Conservation (phyloP, 495 filamentous ascomycete species). For the Talaromyces proteolyticus region DNA sequence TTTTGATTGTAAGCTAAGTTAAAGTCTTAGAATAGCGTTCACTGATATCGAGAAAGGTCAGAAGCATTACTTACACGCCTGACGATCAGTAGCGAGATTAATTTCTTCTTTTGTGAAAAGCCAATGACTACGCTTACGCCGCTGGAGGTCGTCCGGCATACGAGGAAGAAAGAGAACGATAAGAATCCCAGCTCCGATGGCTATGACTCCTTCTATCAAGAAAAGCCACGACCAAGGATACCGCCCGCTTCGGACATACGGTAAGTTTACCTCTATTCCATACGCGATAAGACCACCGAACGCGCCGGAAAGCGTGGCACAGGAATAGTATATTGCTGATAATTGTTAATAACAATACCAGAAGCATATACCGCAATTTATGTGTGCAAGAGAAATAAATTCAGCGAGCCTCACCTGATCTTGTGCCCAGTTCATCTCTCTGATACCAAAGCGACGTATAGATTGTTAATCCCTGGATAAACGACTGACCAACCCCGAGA, state of each 20-base stretch:
- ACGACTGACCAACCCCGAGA: constrained; percentile 34
- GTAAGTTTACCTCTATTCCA: constrained; percentile 14
- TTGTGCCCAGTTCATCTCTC: constrained; percentile 40
- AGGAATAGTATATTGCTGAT: constrained; percentile 39
- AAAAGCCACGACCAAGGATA: background rate
- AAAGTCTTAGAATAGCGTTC: too few relatives aligned
- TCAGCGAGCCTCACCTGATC: constrained; percentile 16
- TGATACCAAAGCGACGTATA: constrained; percentile 48
- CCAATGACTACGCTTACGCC: background rate
- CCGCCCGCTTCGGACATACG: background rate
- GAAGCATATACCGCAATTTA: background rate
- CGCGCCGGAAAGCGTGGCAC: constrained; percentile 41
- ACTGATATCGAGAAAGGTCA: background rate
- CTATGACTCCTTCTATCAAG: background rate
- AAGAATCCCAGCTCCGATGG: background rate
- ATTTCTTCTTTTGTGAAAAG: background rate
- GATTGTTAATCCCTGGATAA: constrained; percentile 38
- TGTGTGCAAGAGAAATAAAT: background rate
- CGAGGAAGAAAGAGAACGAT: background rate
- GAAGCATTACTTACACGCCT: background rate
- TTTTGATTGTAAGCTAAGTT: background rate
- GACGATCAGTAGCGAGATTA: background rate
- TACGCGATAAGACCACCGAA: constrained; percentile 47
- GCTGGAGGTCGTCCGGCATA: background rate
- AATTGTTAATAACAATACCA: background rate